These are phyloP conservation scores for Nepenthes mirabilis DNA, from an alignment of 148 eudicot species.

Conservation along the genomic window DNA sequence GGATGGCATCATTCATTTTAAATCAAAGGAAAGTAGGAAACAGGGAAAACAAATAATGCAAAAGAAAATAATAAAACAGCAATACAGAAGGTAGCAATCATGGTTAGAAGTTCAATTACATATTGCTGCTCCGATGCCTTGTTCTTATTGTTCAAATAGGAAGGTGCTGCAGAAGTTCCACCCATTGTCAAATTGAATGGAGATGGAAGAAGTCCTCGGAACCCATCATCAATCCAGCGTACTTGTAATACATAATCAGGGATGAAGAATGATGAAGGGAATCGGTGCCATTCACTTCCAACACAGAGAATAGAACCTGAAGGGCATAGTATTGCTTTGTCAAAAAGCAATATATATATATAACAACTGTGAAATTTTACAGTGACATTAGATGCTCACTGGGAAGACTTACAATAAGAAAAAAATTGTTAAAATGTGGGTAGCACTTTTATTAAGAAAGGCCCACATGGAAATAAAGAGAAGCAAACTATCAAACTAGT, in stretches of 20 bases:
- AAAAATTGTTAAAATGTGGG: no score
- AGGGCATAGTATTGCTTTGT: neutral
- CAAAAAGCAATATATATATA: no score
- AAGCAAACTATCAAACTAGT: neutral
- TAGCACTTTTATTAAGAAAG: neutral
- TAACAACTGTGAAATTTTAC: no score
- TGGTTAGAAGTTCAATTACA: conserved; percentile 29
- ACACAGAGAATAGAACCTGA: conserved; percentile 88
- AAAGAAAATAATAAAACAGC: no score
- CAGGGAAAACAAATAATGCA: no score
- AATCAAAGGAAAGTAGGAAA: neutral
- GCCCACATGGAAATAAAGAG: neutral
- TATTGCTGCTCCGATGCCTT: conserved; percentile 78
- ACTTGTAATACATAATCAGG: conserved; percentile 81
- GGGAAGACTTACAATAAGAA: no score
- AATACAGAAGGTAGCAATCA: neutral
- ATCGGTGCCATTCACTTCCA: conserved; percentile 99
- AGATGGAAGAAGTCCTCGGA: conserved; percentile 87
- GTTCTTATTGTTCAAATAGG: conserved; percentile 90
- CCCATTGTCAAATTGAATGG: conserved; percentile 89
- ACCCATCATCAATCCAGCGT: conserved; percentile 93
- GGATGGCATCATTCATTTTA: neutral
- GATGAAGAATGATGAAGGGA: conserved; percentile 89
- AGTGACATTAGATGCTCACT: no score
- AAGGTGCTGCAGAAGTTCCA: conserved; percentile 88